Evolutionary conservation across 2,329 filamentous ascomycete species (phyloP).

Genomic region (Fusarium subglutinans): DNA sequence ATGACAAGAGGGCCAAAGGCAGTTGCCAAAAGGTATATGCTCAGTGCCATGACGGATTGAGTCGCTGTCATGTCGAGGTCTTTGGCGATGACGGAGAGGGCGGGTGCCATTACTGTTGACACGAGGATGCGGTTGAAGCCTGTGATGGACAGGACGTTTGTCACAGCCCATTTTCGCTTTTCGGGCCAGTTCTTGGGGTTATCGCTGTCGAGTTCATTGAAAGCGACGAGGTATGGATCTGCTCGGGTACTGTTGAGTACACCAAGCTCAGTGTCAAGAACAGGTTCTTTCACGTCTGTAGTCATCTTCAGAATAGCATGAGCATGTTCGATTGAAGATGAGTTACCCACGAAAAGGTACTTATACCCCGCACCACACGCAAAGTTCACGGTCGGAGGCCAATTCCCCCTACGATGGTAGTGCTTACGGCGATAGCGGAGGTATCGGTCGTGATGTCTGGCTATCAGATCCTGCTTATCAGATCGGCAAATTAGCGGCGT

Average conservation of each 20-base stretch:
- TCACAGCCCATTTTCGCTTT: slow-evolving; percentile 58
- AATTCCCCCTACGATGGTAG: background rate
- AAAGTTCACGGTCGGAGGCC: background rate
- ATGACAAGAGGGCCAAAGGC: slow-evolving; percentile 56
- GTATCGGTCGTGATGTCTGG: slow-evolving; percentile 13
- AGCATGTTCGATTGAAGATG: fast-evolving
- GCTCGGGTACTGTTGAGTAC: background rate
- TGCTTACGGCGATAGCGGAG: slow-evolving; percentile 14
- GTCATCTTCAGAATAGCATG: background rate
- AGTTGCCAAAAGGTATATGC: slow-evolving; percentile 54
- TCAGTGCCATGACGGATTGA: slow-evolving; percentile 59
- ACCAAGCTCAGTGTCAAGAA: background rate
- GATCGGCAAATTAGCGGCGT: slow-evolving; percentile 6
- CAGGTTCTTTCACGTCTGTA: background rate
- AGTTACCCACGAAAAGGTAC: fast-evolving
- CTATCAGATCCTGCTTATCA: slow-evolving; percentile 22
- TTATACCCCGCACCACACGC: background rate
- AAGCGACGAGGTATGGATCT: slow-evolving; percentile 41
- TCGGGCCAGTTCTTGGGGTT: slow-evolving; percentile 53
- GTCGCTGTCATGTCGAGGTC: slow-evolving; percentile 61
- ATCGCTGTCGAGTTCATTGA: slow-evolving; percentile 45
- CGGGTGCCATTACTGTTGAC: slow-evolving; percentile 62
- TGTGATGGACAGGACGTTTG: slow-evolving; percentile 57
- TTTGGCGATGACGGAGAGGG: slow-evolving; percentile 57
- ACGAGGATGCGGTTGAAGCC: slow-evolving; percentile 63